Evolutionary conservation across 1,284 basidiomycete species (phyloP), one percentile per base, ranked within the genome.

Genomic region (Pascua guehoae): DNA sequence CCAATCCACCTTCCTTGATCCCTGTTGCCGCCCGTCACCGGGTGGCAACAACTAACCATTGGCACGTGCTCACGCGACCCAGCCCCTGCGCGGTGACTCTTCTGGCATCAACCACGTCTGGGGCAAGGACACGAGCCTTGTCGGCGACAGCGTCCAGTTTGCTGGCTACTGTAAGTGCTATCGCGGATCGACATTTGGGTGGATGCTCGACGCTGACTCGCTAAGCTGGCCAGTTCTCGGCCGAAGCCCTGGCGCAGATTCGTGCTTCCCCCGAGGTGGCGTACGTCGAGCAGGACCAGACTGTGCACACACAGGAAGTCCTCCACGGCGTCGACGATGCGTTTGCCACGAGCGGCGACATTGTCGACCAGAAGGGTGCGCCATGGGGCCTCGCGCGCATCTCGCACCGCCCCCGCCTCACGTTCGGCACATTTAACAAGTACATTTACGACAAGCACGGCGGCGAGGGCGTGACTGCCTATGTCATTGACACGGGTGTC

Each of bases 381-480:
- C 93, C 95, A 55, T 98, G 96, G 96, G 92, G 96, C 74, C 87
- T 99, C 43, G 94, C 95, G 48, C 89, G 96, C 58, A 85, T 98
- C 72, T 94, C 91, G 64, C 96, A 99, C 80, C 87, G 92, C 54
- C 67, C 81, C 18, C 84, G 79, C 69, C 85, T 99, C 32, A 80
- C 81, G 32, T 87, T 98, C 65, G 79, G 84, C 56, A 98, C 91
- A 36, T 98, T 97, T 81, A 87, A 82, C 66, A 86, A 85, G 77
- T 99, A 98, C 78, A 79, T 86, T 56, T 92, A 89, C 75, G 82
- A 92, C 60, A 39, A 76, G 2, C 57, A 81, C 9, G 92, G 87
- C 46, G 96, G 95, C 55, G 86, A 90, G 54, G 95, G 95, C 67
- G 94, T 98, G 38, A 90, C 92, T 60, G 93, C 89, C 53, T 86